Evolutionary conservation across 331 rosid genomes (phyloP), one percentile per base, ranked within the genome.

Genomic region (Pyracantha coccinea): DNA sequence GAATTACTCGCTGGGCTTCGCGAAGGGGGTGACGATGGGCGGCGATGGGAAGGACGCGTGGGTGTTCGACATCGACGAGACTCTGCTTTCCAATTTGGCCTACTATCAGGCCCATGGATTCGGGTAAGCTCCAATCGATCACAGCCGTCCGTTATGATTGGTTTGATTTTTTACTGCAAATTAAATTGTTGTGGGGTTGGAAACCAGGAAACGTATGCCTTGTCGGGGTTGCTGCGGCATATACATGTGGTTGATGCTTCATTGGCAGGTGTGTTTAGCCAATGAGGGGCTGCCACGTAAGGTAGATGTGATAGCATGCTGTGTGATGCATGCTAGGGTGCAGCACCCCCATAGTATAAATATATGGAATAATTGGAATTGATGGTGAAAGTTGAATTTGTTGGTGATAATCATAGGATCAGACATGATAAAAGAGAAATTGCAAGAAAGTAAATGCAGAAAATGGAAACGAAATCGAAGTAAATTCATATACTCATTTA

Each of bases 51-150:
- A 66, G 70, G 95, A 91, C 78, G 89, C 88, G 23, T 93, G 97
- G 98, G 89, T 93, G 5, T 93, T 93, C 74, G 98, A 91, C 53
- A 80, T 93, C 54, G 98, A 93, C 23, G 98, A 93, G 78, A 93
- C 97, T 35, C 76, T 91, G 44, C 84, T 93, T 0, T 84, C 98
- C 19, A 93, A 93, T 60, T 23, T 87, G 59, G 92, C 93, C 9
- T 93, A 90, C 64, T 91, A 89, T 70, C 10, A 65, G 44, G 7
- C 4, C 14, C 75, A 81, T 41, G 92, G 93, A 16, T 93, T 86
- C 79, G 95, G 97, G 97, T 93, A 77, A 61, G 88, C 32, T 20
- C 16, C 9, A 62, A 23, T 16, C 20, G n/a, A 29, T 71, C 55
- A 1, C 17, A 25, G 61, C 79, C 75, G 44, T 68, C 50, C 1